Evolutionary conservation across 257 asterid species (phyloP), one percentile per base, ranked within the genome.

Genomic region (Lycium ferocissimum): DNA sequence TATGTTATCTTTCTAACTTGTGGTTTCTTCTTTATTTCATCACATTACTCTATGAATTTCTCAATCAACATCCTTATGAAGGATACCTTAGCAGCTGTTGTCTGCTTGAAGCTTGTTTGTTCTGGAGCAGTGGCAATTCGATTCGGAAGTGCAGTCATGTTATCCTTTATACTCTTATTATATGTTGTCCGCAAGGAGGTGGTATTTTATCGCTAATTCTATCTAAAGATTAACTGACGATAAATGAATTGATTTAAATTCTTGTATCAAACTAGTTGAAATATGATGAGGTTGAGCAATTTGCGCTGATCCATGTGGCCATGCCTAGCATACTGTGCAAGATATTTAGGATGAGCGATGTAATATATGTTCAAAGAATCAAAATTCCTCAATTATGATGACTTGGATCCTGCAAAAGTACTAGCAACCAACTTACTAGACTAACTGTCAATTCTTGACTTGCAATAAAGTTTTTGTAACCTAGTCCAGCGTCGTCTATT

Each of bases 11-110:
- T 75, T 75, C 81, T 76, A 76, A 76, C 81, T 76, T 51, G 63
- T 76, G 47, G 82, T 51, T 76, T 51, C 63, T 51, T 76, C 82
- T 75, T 75, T 76, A 76, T 76, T 26, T 76, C 47, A 76, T 76
- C 63, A 22, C 43, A 33, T 76, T 76, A 76, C 82, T 51, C 47
- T 76, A 49, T 51, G 26, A 51, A 76, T 76, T 76, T 76, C 47
- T 76, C 63, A 76, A 76, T 26, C 63, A 22, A 51, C 82, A 51
- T 76, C 82, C 63, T 51, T 76, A 1, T 51, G 82, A 76, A 76
- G 63, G 82, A 51, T 51, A 51, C 3, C 63, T 76, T 76, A 51
- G 62, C 47, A 51, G 22, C 81, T 51, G 82, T 33, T 51, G 45
- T 76, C 47, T 76, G 82, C 63, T 51, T 26, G 45, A 75, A 22